Evolutionary conservation across 441 rosid genomes (phyloP).

Genomic region (Eutrema salsugineum): DNA sequence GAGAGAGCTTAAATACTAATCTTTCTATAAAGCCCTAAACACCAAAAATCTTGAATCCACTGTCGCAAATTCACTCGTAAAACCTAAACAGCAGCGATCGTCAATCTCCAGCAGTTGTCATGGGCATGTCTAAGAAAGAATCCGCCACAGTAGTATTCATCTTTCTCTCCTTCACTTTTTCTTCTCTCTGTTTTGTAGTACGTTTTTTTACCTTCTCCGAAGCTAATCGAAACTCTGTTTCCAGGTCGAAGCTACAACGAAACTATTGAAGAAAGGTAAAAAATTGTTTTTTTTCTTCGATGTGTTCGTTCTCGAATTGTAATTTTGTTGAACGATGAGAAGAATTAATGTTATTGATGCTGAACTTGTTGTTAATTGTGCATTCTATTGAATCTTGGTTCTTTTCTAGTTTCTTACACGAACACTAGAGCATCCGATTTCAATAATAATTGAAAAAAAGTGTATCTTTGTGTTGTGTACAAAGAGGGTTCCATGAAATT

Average conservation of each 20-base stretch:
- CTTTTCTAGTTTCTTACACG: neutral
- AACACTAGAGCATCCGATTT: neutral
- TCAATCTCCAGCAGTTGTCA: constrained; percentile 15
- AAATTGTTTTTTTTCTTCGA: too few relatives aligned
- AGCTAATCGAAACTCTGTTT: constrained; percentile 1
- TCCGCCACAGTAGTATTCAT: constrained; percentile 47
- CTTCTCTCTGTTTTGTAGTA: neutral
- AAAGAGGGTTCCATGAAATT: neutral
- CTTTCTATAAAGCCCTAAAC: neutral
- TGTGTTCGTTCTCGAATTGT: neutral
- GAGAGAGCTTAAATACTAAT: neutral
- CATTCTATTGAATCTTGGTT: too few relatives aligned
- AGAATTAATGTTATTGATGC: neutral
- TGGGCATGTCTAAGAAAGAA: constrained; percentile 79
- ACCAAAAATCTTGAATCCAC: neutral
- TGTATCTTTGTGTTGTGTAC: neutral
- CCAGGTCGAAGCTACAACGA: constrained; percentile 48
- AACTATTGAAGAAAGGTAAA: constrained; percentile 55
- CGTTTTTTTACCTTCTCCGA: neutral
- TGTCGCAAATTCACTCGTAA: neutral
- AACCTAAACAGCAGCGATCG: neutral
- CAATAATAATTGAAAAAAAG: too few relatives aligned
- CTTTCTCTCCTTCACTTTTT: neutral
- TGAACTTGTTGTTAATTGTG: neutral
- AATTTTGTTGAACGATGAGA: neutral